Conservation (phyloP, 352 stramenopile species). For the Globisporangium iwayamae region DNA sequence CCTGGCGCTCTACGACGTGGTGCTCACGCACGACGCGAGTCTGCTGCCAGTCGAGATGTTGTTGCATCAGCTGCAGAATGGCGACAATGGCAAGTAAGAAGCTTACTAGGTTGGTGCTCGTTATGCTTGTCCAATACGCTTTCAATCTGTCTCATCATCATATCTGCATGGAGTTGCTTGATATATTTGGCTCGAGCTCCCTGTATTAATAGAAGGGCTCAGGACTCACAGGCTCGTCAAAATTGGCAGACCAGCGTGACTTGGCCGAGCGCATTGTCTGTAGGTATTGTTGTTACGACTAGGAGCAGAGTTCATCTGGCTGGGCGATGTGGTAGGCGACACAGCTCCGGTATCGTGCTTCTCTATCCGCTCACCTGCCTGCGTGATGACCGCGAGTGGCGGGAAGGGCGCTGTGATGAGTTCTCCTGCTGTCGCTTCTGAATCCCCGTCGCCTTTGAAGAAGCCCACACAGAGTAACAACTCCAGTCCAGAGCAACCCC, state of each 20-base stretch:
- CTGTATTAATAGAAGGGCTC: too few species aligned
- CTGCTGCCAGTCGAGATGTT: conserved; percentile 56
- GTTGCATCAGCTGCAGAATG: conserved; percentile 45
- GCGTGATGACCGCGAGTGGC: conserved; percentile 11
- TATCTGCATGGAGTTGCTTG: conserved; percentile 29
- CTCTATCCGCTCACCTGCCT: not conserved
- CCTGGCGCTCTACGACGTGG: conserved; percentile 56
- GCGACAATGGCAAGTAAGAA: not conserved
- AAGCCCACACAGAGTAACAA: not conserved
- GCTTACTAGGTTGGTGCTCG: conserved; percentile 43
- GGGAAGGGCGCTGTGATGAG: conserved; percentile 3
- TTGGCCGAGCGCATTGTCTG: not conserved
- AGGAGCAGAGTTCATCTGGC: not conserved
- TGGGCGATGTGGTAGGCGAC: not conserved
- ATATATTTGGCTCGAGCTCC: too few species aligned
- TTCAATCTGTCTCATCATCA: too few species aligned
- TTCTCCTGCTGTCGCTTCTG: conserved; percentile 1
- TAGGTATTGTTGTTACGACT: not conserved
- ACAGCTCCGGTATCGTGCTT: not conserved
- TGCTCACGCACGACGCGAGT: conserved; percentile 74
- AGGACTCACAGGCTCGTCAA: too few species aligned
- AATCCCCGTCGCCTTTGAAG: conserved; percentile 8
- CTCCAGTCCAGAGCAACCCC: conserved; percentile 1
- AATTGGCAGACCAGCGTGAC: conserved; percentile 21
- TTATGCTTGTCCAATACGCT: conserved; percentile 17